Evolutionary conservation across 768 basidiomycete genomes (phyloP).

Genomic region (Dioszegia hungarica): DNA sequence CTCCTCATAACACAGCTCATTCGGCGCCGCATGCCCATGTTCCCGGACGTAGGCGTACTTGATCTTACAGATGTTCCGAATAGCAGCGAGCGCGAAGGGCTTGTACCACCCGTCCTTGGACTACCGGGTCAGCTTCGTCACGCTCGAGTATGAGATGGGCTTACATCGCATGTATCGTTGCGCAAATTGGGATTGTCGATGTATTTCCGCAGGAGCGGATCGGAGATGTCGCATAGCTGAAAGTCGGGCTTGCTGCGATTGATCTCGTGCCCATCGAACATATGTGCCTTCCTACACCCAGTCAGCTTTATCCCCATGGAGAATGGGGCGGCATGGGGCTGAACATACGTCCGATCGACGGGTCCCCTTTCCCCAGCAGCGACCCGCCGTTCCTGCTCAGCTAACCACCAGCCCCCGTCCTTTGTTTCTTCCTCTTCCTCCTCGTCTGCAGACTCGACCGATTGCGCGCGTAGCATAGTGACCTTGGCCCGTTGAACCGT

Average conservation of each 20-base stretch:
- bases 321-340: neutral
- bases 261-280: conserved; percentile 79
- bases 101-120: conserved; percentile 69
- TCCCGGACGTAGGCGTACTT: conserved; percentile 68
- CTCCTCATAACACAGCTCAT: conserved; percentile 36
- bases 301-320: conserved; percentile 39
- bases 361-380: conserved; percentile 19
- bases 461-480: conserved; percentile 62
- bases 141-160: conserved; percentile 33
- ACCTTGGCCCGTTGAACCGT: conserved; percentile 68
- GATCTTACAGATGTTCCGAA: conserved; percentile 75
- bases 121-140: conserved; percentile 3
- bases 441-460: conserved; percentile 40
- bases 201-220: conserved; percentile 75
- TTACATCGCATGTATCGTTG: conserved; percentile 68
- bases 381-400: conserved; percentile 22
- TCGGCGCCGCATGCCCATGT: conserved; percentile 49
- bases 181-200: conserved; percentile 68
- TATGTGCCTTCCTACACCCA: conserved; percentile 56
- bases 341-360: conserved; percentile 24
- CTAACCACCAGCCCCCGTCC: conserved; percentile 17
- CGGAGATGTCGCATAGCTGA: conserved; percentile 86
- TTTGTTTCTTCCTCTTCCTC: conserved; percentile 21
- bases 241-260: conserved; percentile 85
- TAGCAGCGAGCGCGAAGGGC: conserved; percentile 67